Evolutionary conservation across 1,284 basidiomycete genomes (phyloP).

Genomic region (Boletus smithii): DNA sequence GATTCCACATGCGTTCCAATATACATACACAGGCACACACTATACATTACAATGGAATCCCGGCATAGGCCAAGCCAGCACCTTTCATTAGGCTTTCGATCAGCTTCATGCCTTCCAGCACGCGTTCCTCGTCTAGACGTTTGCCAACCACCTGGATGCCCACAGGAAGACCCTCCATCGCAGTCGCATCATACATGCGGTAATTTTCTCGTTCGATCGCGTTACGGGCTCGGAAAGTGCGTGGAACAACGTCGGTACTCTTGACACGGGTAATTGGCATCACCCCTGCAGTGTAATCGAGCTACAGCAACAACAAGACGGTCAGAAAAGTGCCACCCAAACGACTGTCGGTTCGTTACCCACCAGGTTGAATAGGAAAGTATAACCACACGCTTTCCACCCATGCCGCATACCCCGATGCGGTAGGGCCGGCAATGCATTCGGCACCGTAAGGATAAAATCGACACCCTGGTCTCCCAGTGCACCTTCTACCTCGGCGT

Average conservation of each 20-base stretch:
- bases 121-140: conserved; percentile 62
- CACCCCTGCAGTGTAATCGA: conserved; percentile 58
- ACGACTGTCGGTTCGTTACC: conserved; percentile 10
- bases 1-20: too few relatives aligned
- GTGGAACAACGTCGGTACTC: conserved; percentile 39
- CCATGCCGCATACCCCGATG: conserved; percentile 42
- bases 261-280: conserved; percentile 58
- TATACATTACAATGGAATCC: too few relatives aligned
- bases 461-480: conserved; percentile 45
- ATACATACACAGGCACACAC: too few relatives aligned
- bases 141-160: conserved; percentile 62
- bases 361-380: conserved; percentile 45
- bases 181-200: conserved; percentile 51
- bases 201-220: conserved; percentile 39
- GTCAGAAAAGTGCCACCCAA: background rate
- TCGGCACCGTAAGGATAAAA: conserved; percentile 58
- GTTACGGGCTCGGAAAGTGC: conserved; percentile 29
- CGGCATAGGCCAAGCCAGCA: conserved; percentile 27
- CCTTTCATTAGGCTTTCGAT: conserved; percentile 30
- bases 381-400: conserved; percentile 42
- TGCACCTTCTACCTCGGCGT: conserved; percentile 20
- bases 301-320: conserved; percentile 27
- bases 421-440: conserved; percentile 55
- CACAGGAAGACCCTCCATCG: conserved; percentile 66
- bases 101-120: conserved; percentile 47